These are phyloP conservation scores for Epichloe sp. DNA, from an alignment of 2,329 filamentous ascomycete species.

Conservation along the genomic window DNA sequence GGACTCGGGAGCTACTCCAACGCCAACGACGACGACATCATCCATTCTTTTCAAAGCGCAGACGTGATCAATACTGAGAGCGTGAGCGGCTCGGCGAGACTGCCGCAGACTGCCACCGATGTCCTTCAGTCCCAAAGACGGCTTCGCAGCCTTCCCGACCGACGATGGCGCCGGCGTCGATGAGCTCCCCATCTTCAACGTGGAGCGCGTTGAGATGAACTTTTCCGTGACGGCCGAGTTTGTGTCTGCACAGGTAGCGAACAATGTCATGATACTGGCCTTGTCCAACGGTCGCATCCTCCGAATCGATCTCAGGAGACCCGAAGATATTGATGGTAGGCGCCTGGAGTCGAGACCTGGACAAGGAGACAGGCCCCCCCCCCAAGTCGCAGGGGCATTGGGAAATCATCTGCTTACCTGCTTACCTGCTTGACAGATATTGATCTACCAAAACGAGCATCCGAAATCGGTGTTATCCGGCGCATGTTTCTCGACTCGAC, in stretches of 20 bases:
- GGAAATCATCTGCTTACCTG: not conserved
- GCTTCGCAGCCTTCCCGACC: conserved; percentile 55
- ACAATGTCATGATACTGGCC: conserved; percentile 89
- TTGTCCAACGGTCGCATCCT: conserved; percentile 86
- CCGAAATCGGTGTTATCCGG: conserved; percentile 82
- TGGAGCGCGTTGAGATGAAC: conserved; percentile 83
- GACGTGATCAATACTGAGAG: not conserved
- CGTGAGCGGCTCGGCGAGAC: not conserved
- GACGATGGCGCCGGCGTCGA: conserved; percentile 45
- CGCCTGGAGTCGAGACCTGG: not conserved
- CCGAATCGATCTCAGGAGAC: conserved; percentile 84
- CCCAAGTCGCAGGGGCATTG: not conserved
- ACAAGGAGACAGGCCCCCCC: not conserved
- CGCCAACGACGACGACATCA: not conserved
- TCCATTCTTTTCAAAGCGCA: not conserved
- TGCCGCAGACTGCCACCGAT: conserved; percentile 15
- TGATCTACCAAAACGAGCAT: conserved; percentile 84
- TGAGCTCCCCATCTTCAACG: conserved; percentile 80
- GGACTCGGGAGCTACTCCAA: not conserved
- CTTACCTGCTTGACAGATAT: conserved; percentile 50
- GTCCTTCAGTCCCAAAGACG: conserved; percentile 34
- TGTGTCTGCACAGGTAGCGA: conserved; percentile 89
- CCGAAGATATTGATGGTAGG: conserved; percentile 85
- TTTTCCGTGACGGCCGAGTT: conserved; percentile 94
- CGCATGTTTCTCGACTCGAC: conserved; percentile 97